phyloP scores from a whole-genome alignment of 345 rosid genomes.

The Luvunga scandens region DNA sequence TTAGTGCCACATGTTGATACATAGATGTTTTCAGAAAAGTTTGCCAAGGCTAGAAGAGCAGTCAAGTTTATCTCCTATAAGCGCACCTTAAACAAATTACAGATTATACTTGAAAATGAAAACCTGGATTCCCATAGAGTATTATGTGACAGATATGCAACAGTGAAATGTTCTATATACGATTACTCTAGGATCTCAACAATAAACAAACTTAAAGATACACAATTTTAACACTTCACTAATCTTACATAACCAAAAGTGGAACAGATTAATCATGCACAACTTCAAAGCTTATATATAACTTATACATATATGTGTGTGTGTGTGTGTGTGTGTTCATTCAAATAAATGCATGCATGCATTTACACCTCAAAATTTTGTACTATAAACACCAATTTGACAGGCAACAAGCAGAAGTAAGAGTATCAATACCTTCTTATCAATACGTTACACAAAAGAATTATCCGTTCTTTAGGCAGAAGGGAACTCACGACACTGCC shows the following conservation, averaged over 20 bases:
- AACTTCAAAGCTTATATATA: not conserved
- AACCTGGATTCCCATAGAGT: not conserved
- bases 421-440: slow-evolving; percentile 70
- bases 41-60: not conserved
- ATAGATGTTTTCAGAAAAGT: not conserved
- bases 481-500: slow-evolving; percentile 72
- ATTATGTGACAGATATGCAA: not conserved
- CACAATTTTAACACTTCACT: not conserved
- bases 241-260: not conserved
- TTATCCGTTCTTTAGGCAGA: slow-evolving; percentile 73
- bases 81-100: not conserved
- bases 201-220: not conserved
- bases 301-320: too few relatives aligned
- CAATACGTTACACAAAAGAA: slow-evolving; percentile 78
- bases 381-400: not conserved
- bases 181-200: not conserved
- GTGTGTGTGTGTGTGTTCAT: too few relatives aligned
- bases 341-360: not conserved
- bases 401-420: slow-evolving; percentile 1
- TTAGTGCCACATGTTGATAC: not conserved
- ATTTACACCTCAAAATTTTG: not conserved
- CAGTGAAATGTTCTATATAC: not conserved
- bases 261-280: not conserved
- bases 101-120: not conserved
- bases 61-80: not conserved